Base-by-base conservation (phyloP, 1,284 basidiomycete genomes). In the Apiotrichum sp. region DNA sequence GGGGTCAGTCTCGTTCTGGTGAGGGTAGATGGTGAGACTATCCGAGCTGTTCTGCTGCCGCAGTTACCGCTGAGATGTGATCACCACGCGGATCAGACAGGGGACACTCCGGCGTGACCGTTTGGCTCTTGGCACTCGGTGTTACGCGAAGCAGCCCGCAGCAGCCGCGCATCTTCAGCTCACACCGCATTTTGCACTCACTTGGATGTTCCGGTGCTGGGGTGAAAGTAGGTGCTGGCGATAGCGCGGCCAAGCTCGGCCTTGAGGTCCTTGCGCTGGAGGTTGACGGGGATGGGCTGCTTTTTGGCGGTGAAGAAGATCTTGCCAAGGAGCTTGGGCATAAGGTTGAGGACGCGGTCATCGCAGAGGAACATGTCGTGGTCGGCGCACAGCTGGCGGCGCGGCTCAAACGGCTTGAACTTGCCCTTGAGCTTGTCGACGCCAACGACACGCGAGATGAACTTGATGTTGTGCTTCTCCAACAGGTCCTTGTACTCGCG, bases 291-390 rank as follows among this genome's bases (percentile, higher is more conserved):
- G 49, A 98, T 89, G 2, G 95, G 95, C 73, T 93, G 89, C 90
- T 98, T 98, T 77, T 97, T 97, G 1, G 91, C 89, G 29, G 89
- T 83, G 65, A 97, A 93, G 81, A 92, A 98, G 65, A 87, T 88
- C 59, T 84, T 87, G 29, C 95, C 96, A 5, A 98, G 80, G 47
- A 97, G 75, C 58, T 84, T 85, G 3, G 95, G 95, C 59, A 98
- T 81, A 54, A 92, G 77, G n/a, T 88, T 86, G 31, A 96, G 79
- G 40, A 98, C 82, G 40, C 93, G 81, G 63, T 95, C 89, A 76
- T 98, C 95, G 22, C 90, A 92, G 38, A 98, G 80, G 78, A 98
- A 98, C 61, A 98, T 69, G 6, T 86, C 92, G 66, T 96, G 88
- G 71, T 95, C 91, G 69, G 87, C 86, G 65, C 95, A 78, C 38